Evolutionary conservation across 208 protist genomes (phyloP).

Genomic region (Leishmania turanica): DNA sequence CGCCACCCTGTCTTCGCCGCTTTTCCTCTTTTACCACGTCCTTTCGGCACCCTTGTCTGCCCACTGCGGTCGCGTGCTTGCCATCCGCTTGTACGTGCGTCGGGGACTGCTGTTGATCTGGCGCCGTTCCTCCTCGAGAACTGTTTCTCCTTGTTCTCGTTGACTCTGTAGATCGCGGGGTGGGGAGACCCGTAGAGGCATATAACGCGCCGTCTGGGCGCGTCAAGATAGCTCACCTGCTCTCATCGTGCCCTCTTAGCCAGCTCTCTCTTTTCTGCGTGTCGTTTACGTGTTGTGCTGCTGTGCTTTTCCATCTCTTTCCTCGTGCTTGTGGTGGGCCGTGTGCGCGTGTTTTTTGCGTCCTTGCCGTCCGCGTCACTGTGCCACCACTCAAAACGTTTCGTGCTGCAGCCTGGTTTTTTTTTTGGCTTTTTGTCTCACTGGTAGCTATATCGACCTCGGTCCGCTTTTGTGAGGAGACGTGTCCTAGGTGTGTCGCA

Average conservation of each 20-base stretch:
- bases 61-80: not conserved
- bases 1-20: not conserved
- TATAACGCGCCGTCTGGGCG: not conserved
- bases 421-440: constrained; percentile 5
- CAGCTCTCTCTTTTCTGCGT: not conserved
- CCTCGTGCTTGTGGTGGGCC: not conserved
- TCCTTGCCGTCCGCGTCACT: not conserved
- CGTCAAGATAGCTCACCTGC: not conserved
- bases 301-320: not conserved
- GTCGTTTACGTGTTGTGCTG: not conserved
- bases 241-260: constrained; percentile 10
- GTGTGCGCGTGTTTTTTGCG: not conserved
- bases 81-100: not conserved
- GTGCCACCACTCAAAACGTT: not conserved
- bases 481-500: not conserved
- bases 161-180: not conserved
- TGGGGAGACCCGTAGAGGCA: not conserved
- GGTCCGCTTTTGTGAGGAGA: not conserved
- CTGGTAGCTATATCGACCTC: not conserved
- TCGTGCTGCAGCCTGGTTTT: not conserved
- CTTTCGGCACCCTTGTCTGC: not conserved
- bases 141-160: constrained; percentile 9
- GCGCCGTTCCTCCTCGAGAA: constrained; percentile 2
- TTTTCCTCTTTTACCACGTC: not conserved
- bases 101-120: not conserved